Conservation (phyloP, 2,329 filamentous ascomycete genomes). For the Akanthomyces muscarius region DNA sequence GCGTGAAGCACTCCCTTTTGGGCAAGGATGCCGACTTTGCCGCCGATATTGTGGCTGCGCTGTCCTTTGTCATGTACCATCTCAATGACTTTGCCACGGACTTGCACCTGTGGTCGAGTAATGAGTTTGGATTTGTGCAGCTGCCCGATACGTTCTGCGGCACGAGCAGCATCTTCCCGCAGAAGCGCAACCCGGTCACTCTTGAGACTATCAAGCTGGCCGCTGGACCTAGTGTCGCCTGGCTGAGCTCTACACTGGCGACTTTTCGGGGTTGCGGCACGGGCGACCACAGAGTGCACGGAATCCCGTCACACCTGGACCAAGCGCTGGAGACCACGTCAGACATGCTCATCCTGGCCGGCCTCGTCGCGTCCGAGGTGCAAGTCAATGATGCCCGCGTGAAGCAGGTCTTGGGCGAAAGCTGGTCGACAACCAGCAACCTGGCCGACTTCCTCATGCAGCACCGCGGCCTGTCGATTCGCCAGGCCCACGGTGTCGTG, state of each 20-base stretch:
- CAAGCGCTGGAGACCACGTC: conserved; percentile 14
- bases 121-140: conserved; percentile 17
- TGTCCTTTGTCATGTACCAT: conserved; percentile 17
- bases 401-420: conserved; percentile 8
- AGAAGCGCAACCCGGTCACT: conserved; percentile 19
- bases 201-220: conserved; percentile 18
- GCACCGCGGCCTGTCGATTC: conserved; percentile 14
- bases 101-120: conserved; percentile 18
- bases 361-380: conserved; percentile 14
- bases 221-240: conserved; percentile 14
- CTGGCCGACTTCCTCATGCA: conserved; percentile 17
- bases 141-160: conserved; percentile 16
- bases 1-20: conserved; percentile 13
- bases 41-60: conserved; percentile 12
- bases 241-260: conserved; percentile 16
- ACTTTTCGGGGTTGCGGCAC: conserved; percentile 15
- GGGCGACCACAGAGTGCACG: conserved; percentile 14
- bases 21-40: conserved; percentile 17
- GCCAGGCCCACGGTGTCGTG: conserved; percentile 18
- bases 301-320: conserved; percentile 11
- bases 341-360: conserved; percentile 16
- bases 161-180: conserved; percentile 19
- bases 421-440: conserved; percentile 19
- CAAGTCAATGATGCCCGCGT: conserved; percentile 14
- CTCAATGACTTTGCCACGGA: conserved; percentile 18